Percentiles rank a stretch among this genome's conserved stretches.
Conservation (phyloP, 140 eudicot species). For the Erigeron philadelphicus region DNA sequence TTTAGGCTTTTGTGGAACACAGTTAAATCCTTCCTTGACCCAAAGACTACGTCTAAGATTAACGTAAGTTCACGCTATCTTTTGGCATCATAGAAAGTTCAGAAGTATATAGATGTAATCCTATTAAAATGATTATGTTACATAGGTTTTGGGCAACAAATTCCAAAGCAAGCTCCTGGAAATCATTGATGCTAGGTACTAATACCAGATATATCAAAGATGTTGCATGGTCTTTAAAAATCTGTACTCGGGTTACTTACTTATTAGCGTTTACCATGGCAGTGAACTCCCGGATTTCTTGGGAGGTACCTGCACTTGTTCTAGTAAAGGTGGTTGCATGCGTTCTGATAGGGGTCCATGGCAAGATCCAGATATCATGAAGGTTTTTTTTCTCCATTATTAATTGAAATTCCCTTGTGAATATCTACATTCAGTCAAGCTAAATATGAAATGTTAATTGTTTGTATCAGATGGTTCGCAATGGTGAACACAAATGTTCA, state of each 20-base stretch:
- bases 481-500: conserved; percentile 59
- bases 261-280: conserved; percentile 17
- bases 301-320: conserved; percentile 96
- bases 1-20: conserved; percentile 97
- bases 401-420: not conserved
- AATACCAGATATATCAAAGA: conserved; percentile 2
- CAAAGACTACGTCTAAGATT: conserved; percentile 93
- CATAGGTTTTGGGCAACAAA: conserved; percentile 87
- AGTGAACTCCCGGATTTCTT: conserved; percentile 95
- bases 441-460: conserved; percentile 10
- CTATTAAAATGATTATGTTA: conserved; percentile 16
- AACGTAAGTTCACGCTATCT: conserved; percentile 49
- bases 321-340: conserved; percentile 86
- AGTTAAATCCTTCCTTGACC: conserved; percentile 92
- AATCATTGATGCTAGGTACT: conserved; percentile 88
- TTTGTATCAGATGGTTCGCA: conserved; percentile 47
- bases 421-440: not conserved
- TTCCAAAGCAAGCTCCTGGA: conserved; percentile 89
- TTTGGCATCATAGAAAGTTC: not conserved
- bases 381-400: conserved; percentile 30
- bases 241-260: not conserved
- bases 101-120: conserved; percentile 6
- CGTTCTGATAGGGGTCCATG: conserved; percentile 94
- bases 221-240: not conserved
- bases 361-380: conserved; percentile 90